phyloP scores from a whole-genome alignment of 345 rosid genomes.

The Psidium guajava region DNA sequence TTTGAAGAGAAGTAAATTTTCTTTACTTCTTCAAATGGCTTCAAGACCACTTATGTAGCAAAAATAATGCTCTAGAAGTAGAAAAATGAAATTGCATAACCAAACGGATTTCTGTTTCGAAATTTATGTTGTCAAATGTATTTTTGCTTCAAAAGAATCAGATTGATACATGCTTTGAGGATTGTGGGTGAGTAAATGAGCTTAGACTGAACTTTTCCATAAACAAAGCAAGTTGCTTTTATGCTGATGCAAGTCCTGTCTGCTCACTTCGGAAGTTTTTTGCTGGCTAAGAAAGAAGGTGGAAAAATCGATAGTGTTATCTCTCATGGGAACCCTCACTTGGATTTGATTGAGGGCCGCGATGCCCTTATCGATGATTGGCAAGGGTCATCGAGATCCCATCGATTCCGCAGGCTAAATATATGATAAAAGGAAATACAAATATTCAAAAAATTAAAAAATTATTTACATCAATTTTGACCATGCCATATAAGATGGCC shows the following conservation, averaged over 20 bases:
- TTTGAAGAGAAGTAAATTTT: no score
- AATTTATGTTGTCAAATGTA: no score
- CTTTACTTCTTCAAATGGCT: no score
- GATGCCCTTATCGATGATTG: not conserved
- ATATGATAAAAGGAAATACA: rapidly evolving
- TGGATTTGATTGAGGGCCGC: not conserved
- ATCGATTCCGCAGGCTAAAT: not conserved
- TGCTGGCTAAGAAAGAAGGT: not conserved
- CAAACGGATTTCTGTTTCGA: no score
- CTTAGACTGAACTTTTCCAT: no score
- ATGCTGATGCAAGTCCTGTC: not conserved
- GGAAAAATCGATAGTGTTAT: not conserved
- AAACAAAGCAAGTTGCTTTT: no score
- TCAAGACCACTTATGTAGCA: no score
- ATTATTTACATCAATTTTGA: not conserved
- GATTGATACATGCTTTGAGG: not conserved
- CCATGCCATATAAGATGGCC: no score
- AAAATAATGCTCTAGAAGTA: no score
- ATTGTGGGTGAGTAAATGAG: not conserved
- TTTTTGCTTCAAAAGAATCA: not conserved
- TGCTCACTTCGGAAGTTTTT: not conserved
- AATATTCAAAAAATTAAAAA: not conserved
- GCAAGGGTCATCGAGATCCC: not conserved
- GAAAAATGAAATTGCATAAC: no score
- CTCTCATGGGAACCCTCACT: not conserved